Evolutionary conservation across 306 rosid species (phyloP), one percentile per base, ranked within the genome.

Genomic region (Casuarina cunninghamiana): DNA sequence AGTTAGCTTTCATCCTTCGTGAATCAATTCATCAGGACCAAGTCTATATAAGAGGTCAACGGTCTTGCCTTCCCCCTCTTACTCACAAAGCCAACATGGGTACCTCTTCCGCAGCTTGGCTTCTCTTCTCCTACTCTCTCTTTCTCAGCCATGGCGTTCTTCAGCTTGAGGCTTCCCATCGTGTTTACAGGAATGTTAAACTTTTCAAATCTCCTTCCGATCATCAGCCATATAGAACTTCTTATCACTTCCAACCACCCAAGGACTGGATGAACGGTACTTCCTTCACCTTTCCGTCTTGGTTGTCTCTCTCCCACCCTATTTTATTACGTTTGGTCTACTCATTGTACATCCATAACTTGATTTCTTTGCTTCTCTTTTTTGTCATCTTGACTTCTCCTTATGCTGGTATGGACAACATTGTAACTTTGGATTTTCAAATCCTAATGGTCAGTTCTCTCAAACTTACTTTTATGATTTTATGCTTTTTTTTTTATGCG

Each of bases 261-360:
- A 75, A 87, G 78, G 91, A 93, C 66, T 93, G 98, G 96, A 93
- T 93, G 0, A 93, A 93, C 57, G 98, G 98, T 94, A 86, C 32
- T 26, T 26, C 32, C 32, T 26, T 26, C 32, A 26, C 32, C 32
- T 44, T 49, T 65, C 10, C 19, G 39, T 78, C 38, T 17, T 58
- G 0, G 15, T 1, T 26, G 16, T 61, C 32, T 44, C 6, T 69
- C 10, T 3, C 11, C 41, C 12, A 35, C 15, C n/a, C 10, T 1
- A 32, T 11, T 3, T 12, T 15, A 7, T 7, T 3, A 11, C 37
- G 32, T 26, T 26, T 26, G 21, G 6, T 49, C 17, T 26, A 26
- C 32, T 2, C 2, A 37, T 9, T 57, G 39, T 5, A 41, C 39
- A 2, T n/a, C 9, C 35, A 19, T 71, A 35, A 26, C 12, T 50